Base-by-base conservation (phyloP, 1,284 basidiomycete genomes). In the Leucocoprinus gongylophorus region DNA sequence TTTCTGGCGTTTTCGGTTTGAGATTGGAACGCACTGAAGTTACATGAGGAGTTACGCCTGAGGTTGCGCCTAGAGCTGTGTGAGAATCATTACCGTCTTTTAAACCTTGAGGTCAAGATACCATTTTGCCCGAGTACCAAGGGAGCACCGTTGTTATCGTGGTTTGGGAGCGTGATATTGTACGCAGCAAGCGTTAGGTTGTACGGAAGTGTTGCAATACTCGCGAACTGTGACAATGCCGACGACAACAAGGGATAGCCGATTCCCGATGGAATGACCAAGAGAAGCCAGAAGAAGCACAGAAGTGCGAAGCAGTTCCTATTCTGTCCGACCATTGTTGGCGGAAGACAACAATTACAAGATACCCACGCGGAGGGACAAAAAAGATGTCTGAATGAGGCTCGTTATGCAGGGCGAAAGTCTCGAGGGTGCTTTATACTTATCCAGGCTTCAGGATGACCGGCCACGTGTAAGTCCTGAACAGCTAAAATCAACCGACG, bases 91-190 rank as follows among this genome's bases (percentile, higher is more conserved):
- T 39, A 13, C 6, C 5, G 21, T 21, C 35, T 17, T 17, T 32
- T 29, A 20, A 40, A 15, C 28, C 29, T 13, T 7, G 21, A 28
- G 23, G 53, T 42, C n/a, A 3, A 46, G 57, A 48, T 50, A 69
- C 72, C 72, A 38, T 64, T 63, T 51, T 67, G 63, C 15, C 72
- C 72, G n/a, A 75, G 63, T 6, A 75, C 73, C 26, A 75, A 57
- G 10, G 73, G 71, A 5, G 59, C 65, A 1, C 72, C 73, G 1
- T 70, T 74, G 2, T 53, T 47, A 54, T 74, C 72, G 1, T 62
- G 56, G 52, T 73, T 72, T 2, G 66, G 60, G 3, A 59, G 49
- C 0, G 69, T 67, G 5, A 56, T 56, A 54, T 73, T 73, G 47
- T 62, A 67, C 3, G 60, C 23, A 26, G 23, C 23, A 26, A 26